Evolutionary conservation across 2,329 filamentous ascomycete genomes (phyloP), one percentile per base, ranked within the genome.

Genomic region (Calonectria naviculata): DNA sequence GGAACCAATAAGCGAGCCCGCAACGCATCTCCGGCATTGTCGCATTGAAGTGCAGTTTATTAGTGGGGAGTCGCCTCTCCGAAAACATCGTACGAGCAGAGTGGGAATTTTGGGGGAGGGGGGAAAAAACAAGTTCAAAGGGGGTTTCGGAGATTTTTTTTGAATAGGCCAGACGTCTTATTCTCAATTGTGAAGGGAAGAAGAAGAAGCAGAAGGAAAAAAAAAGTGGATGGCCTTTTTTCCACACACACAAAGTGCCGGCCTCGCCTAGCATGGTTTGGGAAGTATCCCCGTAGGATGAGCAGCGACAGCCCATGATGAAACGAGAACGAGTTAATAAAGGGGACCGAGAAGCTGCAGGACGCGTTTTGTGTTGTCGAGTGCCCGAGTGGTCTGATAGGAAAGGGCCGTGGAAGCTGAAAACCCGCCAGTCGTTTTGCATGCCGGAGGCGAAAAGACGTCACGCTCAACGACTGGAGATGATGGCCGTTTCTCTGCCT

Each of bases 31-130:
- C 34, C 42, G 31, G 31, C 52, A 58, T 58, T 58, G 52, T 38
- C 24, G 52, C 52, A 58, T 58, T 58, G 52, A 58, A 58, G 34
- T 26, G 34, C 31, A 34, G 31, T 36, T 26, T 21, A 38, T 26
- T 17, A 38, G 52, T 58, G 52, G 52, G 52, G 34, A 56, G 52
- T 56, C 34, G 52, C 21, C 31, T 34, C 52, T 38, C 21, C 52
- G 52, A 38, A 58, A 58, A 26, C 13, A 58, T 58, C 52, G 52
- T 58, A 58, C 52, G 52, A 58, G 52, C 52, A 38, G 34, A 34
- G 34, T 36, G 34, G 34, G 34, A 36, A 13, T 6, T 5, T 6
- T 34, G 34, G 34, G 34, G 34, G 47, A n/a, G 26, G 31, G 36
- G 52, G 31, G 21, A 26, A 56, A 17, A 8, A 36, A 58, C 52